Base-by-base conservation (phyloP, 371 early-diverging fungal species). In the Haplosporangium sp. region DNA sequence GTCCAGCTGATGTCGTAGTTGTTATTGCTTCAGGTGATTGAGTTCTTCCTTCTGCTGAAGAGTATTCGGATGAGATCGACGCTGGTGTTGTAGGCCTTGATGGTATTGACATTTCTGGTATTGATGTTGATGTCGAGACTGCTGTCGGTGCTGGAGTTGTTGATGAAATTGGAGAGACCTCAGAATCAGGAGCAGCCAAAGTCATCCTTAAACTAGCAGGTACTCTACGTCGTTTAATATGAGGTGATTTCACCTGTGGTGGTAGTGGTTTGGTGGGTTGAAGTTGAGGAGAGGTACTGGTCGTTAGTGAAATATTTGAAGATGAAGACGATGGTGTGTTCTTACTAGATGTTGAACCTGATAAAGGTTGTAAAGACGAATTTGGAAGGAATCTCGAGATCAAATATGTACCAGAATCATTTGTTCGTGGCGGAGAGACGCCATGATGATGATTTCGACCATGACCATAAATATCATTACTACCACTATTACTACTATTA, bases 191-290 rank as follows among this genome's bases (percentile, higher is more conserved):
- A 34, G 39, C n/a, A 0, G 59, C 11, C 7, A 42, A 19, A 17
- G 72, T 72, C 72, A 72, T 72, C 17, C 56, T 34, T 10, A 72
- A 60, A 52, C 61, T 61, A 5, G 65, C 71, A 50, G 71, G 65
- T n/a, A 71, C 4, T n/a, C 65, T 65, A 47, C 64, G 63, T 15
- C 63, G 63, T 27, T 19, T 34, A 56, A 17, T 19, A 4, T n/a
- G 20, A 40, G 15, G 11, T 19, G 34, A 3, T 13, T 39, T 17
- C 4, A 35, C 13, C 2, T 1, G 37, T 34, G 50, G 27, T 58
- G 2, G 47, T 56, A 17, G 40, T 34, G 20, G 59, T 34, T 7
- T 17, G 8, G 9, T 17, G 4, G 10, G 39, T 59, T n/a, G 48
- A 35, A 10, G 52, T 55, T 55, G 55, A 55, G 55, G 17, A 27